Evolutionary conservation across 257 asterid genomes (phyloP), one percentile per base, ranked within the genome.

Genomic region (Verbascum thapsus): DNA sequence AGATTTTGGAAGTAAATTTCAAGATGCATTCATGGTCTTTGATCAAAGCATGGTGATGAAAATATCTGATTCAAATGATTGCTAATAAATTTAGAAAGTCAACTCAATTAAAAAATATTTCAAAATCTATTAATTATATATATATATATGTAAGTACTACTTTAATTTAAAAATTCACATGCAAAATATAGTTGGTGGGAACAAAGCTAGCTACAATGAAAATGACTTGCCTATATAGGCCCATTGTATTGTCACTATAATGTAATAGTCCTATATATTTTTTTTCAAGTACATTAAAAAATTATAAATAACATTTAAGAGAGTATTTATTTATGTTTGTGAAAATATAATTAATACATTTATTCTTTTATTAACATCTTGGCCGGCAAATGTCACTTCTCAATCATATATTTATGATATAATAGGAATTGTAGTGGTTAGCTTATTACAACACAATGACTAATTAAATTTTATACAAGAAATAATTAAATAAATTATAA

Each of bases 141-240:
- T 7, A 69, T 51, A 60, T 0, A n/a, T n/a, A n/a, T n/a, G 8
- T 19, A 7, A 10, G 17, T 15, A 53, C 13, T 53, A 38, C 17
- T 58, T 12, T 34, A 65, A 55, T 5, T 41, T 49, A 19, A 53
- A 55, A 40, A 63, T 68, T 67, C 58, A 73, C 78, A 73, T 73
- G 78, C 67, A 49, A 73, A 73, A 18, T 69, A 51, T 57, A 64
- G 80, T 74, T 43, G 69, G 73, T 69, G 69, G 71, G 74, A 75
- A 68, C 73, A 69, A 65, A 48, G 53, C 35, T 57, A 74, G 79
- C 69, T 64, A 75, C 64, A 50, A 38, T 67, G 81, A 71, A 71
- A 76, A 56, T 39, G 72, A 76, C 74, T 11, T 43, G 40, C 50
- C 47, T 42, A n/a, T n/a, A n/a, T n/a, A 61, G 65, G 68, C 26